Evolutionary conservation across 1,284 basidiomycete species (phyloP).

Genomic region (Marasmius tenuissimus): DNA sequence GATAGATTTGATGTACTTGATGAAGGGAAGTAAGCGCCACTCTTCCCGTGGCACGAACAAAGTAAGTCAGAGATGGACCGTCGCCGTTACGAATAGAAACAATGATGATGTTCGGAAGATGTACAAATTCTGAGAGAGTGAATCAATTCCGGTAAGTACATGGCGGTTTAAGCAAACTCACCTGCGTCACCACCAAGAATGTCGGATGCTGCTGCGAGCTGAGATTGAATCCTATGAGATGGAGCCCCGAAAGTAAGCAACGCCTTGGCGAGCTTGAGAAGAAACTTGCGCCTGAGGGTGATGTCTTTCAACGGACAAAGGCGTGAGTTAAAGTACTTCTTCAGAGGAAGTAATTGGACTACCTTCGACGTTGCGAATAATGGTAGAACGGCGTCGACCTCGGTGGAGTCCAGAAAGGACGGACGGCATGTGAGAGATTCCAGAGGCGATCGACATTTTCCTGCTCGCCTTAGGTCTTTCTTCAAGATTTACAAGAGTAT

Average conservation of each 20-base stretch:
- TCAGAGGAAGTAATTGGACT: neutral
- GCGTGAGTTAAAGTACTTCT: neutral
- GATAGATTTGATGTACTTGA: conserved; percentile 73
- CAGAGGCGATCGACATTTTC: conserved; percentile 8
- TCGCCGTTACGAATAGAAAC: conserved; percentile 71
- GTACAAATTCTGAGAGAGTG: conserved; percentile 64
- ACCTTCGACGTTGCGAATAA: conserved; percentile 39
- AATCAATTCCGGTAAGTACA: neutral
- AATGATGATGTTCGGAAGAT: conserved; percentile 79
- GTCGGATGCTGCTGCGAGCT: conserved; percentile 56
- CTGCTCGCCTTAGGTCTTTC: neutral
- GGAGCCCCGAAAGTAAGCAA: conserved; percentile 83
- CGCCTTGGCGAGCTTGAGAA: conserved; percentile 79
- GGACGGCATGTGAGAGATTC: conserved; percentile 6
- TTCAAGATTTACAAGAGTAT: conserved; percentile 6
- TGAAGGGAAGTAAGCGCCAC: conserved; percentile 75
- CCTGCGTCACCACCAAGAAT: conserved; percentile 45
- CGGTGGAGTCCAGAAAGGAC: conserved; percentile 14
- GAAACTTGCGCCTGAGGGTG: conserved; percentile 67
- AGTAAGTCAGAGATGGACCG: conserved; percentile 66
- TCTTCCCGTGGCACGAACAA: conserved; percentile 73
- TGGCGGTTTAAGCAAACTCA: conserved; percentile 17
- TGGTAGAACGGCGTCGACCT: conserved; percentile 24
- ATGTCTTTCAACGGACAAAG: conserved; percentile 43
- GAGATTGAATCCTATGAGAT: conserved; percentile 84